Evolutionary conservation across 371 early-diverging fungal genomes (phyloP).

Genomic region (Rhizopus stolonifer): DNA sequence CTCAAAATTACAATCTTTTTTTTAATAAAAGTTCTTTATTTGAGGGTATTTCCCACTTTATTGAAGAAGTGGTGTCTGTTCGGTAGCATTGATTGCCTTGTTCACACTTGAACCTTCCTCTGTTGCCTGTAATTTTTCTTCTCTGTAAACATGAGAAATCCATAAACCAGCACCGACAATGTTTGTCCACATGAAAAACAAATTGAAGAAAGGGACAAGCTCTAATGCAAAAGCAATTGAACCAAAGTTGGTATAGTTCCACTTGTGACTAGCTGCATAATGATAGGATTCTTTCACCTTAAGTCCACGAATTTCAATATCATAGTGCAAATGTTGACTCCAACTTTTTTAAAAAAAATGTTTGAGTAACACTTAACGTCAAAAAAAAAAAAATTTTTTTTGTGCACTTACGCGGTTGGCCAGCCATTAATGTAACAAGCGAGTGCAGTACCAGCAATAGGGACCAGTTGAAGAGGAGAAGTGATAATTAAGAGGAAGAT

Average conservation of each 20-base stretch:
- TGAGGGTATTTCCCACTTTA: no score
- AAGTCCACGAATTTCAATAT: slow-evolving; percentile 46
- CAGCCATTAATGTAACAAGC: slow-evolving; percentile 50
- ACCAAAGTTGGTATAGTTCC: slow-evolving; percentile 51
- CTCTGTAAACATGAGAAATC: slow-evolving; percentile 52
- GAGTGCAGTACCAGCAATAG: slow-evolving; percentile 42
- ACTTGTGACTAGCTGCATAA: slow-evolving; percentile 25
- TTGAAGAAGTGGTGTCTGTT: slow-evolving; percentile 20
- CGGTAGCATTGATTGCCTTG: neutral
- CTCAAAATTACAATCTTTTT: no score
- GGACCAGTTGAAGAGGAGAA: slow-evolving; percentile 51
- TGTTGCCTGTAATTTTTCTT: neutral
- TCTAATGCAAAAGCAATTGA: slow-evolving; percentile 53
- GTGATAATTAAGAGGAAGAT: slow-evolving; percentile 41
- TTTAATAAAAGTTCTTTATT: no score
- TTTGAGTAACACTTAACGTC: neutral
- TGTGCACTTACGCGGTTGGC: slow-evolving; percentile 28
- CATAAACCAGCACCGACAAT: slow-evolving; percentile 69
- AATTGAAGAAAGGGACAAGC: slow-evolving; percentile 58
- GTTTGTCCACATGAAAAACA: slow-evolving; percentile 66
- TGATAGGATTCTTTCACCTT: slow-evolving; percentile 27
- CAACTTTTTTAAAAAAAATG: slow-evolving; percentile 21
- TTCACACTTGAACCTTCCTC: slow-evolving; percentile 2
- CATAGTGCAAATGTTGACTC: slow-evolving; percentile 44
- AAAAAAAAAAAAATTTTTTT: slow-evolving; percentile 1